Evolutionary conservation across 805 yeast genomes (phyloP).

Genomic region (Starmera quercuum): DNA sequence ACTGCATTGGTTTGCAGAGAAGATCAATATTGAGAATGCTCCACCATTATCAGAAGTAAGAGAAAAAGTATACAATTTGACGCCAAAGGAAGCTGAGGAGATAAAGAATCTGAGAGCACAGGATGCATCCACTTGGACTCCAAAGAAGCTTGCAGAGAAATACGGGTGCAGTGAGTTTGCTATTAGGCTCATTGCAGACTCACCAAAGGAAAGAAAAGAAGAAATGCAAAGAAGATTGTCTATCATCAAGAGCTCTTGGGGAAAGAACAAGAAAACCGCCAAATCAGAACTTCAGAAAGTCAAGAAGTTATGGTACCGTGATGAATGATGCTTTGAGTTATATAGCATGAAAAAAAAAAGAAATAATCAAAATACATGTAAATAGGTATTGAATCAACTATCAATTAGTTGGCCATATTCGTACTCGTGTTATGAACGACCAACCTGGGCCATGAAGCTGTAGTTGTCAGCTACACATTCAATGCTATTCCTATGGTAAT

Average conservation of each 20-base stretch:
- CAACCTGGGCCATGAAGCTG: no score
- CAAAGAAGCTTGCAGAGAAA: conserved; percentile 51
- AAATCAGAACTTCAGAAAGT: conserved; percentile 27
- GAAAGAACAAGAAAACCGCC: no score
- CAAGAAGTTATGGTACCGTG: conserved; percentile 60
- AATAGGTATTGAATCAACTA: no score
- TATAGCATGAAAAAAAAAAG: neutral
- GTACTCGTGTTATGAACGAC: no score
- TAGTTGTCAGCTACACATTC: no score
- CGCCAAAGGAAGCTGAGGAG: conserved; percentile 49
- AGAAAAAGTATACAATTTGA: conserved; percentile 44
- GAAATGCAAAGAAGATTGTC: conserved; percentile 43
- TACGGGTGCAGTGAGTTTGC: conserved; percentile 45
- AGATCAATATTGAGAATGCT: conserved; percentile 20
- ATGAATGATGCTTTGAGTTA: conserved; percentile 9
- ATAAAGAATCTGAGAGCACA: conserved; percentile 45
- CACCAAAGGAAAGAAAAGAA: conserved; percentile 27
- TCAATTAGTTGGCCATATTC: no score
- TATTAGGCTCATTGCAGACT: conserved; percentile 47
- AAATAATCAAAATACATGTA: conserved; percentile 4
- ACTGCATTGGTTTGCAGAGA: conserved; percentile 21
- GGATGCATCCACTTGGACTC: conserved; percentile 59
- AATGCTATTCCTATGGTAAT: no score
- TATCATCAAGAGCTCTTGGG: no score
- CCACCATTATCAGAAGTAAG: conserved; percentile 31